Conservation (phyloP, 2,329 filamentous ascomycete species). For the Diplodia intermedia region DNA sequence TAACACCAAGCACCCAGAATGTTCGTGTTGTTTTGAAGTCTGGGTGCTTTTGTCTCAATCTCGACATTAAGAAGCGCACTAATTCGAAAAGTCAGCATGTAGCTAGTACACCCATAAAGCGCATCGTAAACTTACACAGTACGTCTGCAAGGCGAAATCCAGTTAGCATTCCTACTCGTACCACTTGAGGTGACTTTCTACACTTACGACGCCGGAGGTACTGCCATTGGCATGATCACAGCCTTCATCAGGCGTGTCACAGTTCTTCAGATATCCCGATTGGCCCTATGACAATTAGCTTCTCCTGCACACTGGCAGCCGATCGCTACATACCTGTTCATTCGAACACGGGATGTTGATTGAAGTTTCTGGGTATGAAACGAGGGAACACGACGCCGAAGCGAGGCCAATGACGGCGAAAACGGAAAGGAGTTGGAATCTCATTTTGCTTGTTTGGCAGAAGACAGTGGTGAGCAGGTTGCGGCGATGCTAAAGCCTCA, state of each 20-base stretch:
- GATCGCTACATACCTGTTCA: background rate
- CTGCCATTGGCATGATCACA: background rate
- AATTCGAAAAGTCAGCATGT: background rate
- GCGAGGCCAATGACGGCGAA: background rate
- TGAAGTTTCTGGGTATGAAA: background rate
- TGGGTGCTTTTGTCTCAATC: background rate
- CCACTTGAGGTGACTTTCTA: background rate
- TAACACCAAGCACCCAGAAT: background rate
- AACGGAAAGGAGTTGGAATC: background rate
- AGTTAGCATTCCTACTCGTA: background rate
- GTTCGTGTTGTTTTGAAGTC: background rate
- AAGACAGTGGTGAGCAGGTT: background rate
- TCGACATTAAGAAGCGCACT: background rate
- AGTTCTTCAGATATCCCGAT: background rate
- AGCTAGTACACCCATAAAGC: background rate
- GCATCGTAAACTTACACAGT: background rate
- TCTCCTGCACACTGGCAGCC: background rate
- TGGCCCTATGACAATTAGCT: background rate
- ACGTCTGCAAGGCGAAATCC: background rate
- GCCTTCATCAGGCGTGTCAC: background rate
- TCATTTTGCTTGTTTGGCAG: background rate
- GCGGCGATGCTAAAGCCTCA: background rate
- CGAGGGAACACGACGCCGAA: background rate
- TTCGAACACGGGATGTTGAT: background rate
- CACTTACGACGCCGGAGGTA: background rate